A percentile compares a stretch with the other conserved stretches of the same genome.
Conservation (phyloP, 129 eudicot species). For the Flaveria ramosissima region DNA sequence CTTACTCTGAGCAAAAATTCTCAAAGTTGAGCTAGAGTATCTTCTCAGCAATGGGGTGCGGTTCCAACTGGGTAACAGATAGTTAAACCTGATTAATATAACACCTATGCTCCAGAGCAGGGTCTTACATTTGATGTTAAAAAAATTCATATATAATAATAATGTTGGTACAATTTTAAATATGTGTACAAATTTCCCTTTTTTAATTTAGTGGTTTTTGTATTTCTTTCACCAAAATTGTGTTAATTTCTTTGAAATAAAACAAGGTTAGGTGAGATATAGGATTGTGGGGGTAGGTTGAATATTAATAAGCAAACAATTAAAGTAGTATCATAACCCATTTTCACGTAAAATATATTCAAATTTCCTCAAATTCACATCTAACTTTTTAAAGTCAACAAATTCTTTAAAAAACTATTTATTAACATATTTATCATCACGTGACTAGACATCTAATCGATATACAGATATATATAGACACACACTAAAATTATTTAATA, state of each 20-base stretch:
- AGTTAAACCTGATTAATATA: too few relatives aligned
- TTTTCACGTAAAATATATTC: not conserved
- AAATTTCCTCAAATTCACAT: not conserved
- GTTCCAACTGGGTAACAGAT: too few relatives aligned
- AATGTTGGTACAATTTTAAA: not conserved
- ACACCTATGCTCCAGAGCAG: too few relatives aligned
- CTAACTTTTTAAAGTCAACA: not conserved
- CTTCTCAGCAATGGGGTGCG: too few relatives aligned
- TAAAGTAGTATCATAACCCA: not conserved
- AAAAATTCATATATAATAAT: too few relatives aligned
- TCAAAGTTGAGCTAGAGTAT: too few relatives aligned
- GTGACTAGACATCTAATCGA: conserved; percentile 33
- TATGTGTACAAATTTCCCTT: too few relatives aligned
- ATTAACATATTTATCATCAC: not conserved
- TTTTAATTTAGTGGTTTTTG: too few relatives aligned
- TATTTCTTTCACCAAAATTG: not conserved
- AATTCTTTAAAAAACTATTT: not conserved
- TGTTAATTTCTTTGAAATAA: not conserved
- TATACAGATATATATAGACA: not conserved
- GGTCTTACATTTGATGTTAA: too few relatives aligned
- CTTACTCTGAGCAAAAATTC: too few relatives aligned
- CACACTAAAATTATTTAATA: too few relatives aligned
- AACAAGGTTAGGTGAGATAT: not conserved
- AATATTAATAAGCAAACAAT: conserved; percentile 1
- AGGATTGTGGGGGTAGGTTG: not conserved